These are phyloP conservation scores for Coccomyxa sp. DNA, from an alignment of 139 green algal species.

Conservation along the genomic window DNA sequence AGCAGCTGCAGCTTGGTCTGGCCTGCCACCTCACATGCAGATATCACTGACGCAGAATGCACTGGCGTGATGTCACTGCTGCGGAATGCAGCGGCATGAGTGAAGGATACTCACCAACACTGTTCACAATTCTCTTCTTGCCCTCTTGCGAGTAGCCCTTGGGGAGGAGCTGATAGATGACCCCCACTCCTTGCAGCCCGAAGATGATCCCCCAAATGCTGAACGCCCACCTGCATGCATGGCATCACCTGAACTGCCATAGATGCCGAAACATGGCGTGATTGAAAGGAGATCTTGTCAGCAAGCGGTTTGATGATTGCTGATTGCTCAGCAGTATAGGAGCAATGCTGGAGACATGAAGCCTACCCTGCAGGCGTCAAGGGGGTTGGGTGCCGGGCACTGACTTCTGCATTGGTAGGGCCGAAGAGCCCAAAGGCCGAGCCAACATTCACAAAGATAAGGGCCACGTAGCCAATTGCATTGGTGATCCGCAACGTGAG, in stretches of 20 bases:
- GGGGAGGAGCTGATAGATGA: conserved; percentile 33
- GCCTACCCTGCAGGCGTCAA: conserved; percentile 50
- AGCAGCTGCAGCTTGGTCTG: too few species aligned
- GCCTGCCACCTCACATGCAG: too few species aligned
- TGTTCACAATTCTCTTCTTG: conserved; percentile 27
- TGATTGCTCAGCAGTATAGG: background rate
- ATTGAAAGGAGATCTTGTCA: background rate
- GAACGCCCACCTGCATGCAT: conserved; percentile 41
- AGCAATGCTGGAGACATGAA: background rate
- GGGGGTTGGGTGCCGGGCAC: conserved; percentile 30
- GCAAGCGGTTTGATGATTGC: background rate
- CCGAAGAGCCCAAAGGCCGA: conserved; percentile 36
- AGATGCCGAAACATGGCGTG: background rate
- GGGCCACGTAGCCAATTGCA: conserved; percentile 6
- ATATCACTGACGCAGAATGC: too few species aligned
- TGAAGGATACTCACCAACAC: conserved; percentile 22
- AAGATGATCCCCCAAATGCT: conserved; percentile 69
- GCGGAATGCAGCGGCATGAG: too few species aligned
- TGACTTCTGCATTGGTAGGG: conserved; percentile 44
- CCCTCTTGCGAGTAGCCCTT: conserved; percentile 19
- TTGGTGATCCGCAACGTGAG: conserved; percentile 7
- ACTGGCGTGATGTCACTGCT: too few species aligned
- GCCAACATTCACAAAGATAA: conserved; percentile 47
- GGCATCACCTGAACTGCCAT: background rate
- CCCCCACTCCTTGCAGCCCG: conserved; percentile 40